A percentile compares a stretch with the other conserved stretches of the same genome.
Evolutionary conservation across 2,329 filamentous ascomycete genomes (phyloP).

Genomic region (Parastagonospora nodorum): DNA sequence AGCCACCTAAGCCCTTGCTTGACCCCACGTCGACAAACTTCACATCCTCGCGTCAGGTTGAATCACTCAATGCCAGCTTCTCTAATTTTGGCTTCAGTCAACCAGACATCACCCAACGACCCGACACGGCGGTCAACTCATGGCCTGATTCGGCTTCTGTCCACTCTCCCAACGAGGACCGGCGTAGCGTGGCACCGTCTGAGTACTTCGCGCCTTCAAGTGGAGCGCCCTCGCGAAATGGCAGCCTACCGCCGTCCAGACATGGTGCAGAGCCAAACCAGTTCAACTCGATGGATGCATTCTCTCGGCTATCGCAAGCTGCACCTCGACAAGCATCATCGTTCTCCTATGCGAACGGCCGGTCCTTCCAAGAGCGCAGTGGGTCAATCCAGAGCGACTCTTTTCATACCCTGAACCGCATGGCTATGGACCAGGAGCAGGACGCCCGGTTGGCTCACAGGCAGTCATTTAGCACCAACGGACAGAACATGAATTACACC

Average conservation of each 20-base stretch:
- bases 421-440: conserved; percentile 42
- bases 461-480: conserved; percentile 39
- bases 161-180: conserved; percentile 51
- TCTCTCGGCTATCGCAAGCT: conserved; percentile 34
- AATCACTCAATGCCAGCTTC: conserved; percentile 41
- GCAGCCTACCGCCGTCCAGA: conserved; percentile 62
- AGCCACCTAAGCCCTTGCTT: conserved; percentile 36
- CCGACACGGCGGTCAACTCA: conserved; percentile 32
- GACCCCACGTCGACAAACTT: conserved; percentile 42
- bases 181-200: conserved; percentile 45
- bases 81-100: conserved; percentile 40
- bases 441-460: conserved; percentile 42
- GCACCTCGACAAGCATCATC: conserved; percentile 55
- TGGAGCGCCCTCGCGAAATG: conserved; percentile 57
- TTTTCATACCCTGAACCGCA: conserved; percentile 39
- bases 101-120: conserved; percentile 31
- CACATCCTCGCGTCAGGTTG: conserved; percentile 33
- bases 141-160: conserved; percentile 44
- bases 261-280: conserved; percentile 51
- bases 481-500: conserved; percentile 26
- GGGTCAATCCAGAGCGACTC: conserved; percentile 47
- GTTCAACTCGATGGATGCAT: conserved; percentile 37
- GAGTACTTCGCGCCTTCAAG: conserved; percentile 54
- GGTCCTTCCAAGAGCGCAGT: conserved; percentile 45
- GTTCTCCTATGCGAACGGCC: conserved; percentile 54